Percentiles rank a stretch among this genome's conserved stretches.
phyloP scores from a whole-genome alignment of 2,329 filamentous ascomycete genomes.

The Colletotrichum gloeosporioides region DNA sequence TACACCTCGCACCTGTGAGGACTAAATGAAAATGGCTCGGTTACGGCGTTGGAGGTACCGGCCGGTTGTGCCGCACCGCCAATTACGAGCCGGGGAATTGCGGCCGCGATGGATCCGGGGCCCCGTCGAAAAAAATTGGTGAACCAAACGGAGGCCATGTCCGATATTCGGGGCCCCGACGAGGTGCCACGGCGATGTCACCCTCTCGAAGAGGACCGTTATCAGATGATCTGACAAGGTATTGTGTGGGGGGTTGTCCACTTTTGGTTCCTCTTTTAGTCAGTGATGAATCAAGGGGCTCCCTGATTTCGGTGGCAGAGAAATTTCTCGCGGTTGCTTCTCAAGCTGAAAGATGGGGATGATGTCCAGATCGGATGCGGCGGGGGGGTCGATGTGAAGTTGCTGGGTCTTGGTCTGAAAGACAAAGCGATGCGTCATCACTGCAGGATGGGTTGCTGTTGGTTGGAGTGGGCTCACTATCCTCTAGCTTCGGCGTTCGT shows the following conservation, averaged over 20 bases:
- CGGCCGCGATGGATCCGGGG: background rate
- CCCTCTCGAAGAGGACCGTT: background rate
- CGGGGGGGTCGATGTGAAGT: background rate
- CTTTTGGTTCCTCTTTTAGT: background rate
- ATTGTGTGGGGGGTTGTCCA: background rate
- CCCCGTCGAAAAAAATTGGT: background rate
- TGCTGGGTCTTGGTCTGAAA: background rate
- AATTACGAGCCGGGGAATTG: background rate
- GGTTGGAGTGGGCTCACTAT: background rate
- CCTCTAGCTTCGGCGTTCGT: background rate
- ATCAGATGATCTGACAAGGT: slow-evolving; percentile 22
- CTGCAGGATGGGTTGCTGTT: background rate
- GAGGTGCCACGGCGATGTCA: background rate
- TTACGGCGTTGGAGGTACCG: background rate
- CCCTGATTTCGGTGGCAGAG: background rate
- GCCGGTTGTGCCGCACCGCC: background rate
- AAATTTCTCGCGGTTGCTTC: background rate
- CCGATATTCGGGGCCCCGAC: background rate
- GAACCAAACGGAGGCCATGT: background rate
- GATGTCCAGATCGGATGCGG: background rate
- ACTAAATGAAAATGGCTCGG: background rate
- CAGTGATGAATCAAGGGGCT: background rate
- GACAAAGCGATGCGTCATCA: background rate
- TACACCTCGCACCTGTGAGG: background rate
- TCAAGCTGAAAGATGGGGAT: background rate